Base-by-base conservation (phyloP, 768 basidiomycete species). In the Suillus ampliporus region DNA sequence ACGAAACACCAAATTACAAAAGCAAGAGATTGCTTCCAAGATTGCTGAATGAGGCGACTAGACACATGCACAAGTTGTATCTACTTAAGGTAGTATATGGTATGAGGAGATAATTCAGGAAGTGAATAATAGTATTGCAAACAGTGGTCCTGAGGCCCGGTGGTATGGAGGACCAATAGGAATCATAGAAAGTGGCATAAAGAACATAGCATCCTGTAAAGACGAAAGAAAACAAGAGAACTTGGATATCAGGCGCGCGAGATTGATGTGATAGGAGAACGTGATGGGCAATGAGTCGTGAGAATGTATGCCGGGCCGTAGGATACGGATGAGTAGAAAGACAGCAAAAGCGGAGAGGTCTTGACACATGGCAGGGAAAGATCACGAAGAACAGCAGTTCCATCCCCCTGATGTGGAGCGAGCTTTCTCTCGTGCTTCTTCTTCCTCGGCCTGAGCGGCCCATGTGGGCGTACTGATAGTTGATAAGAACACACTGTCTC, bases 401-500 rank as follows among this genome's bases (percentile, higher is more conserved):
- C 89, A 92, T 60, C 74, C 68, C 44, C 84, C 82, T 34, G 84
- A 78, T 34, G 72, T 68, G n/a, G 71, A 71, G 19, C 80, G 78
- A 21, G 78, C 82, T 68, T 83, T 82, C 72, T 83, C 81, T 46
- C 84, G 81, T 21, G 89, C 90, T 70, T 90, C 90, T 71, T 94
- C 91, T 70, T 86, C 90, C 61, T 91, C 91, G 26, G 91, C 90
- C 72, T 91, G 89, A 14, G 88, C 89, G 54, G 86, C 84, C 91
- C 92, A 94, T 17, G 85, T 80, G 6, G 92, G 91, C 37, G 89
- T 82, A 61, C 79, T 82, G 43, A 82, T 73, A 60, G 84, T 82
- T 34, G 87, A 82, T 40, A 97, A 79, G 75, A 91, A 85, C 61
- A 97, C 89, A 74, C 93, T 95, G 72, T 95, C 90, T 58, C 92